Conservation (phyloP, 192 early-diverging fungal species). For the Umbelopsis sp. region DNA sequence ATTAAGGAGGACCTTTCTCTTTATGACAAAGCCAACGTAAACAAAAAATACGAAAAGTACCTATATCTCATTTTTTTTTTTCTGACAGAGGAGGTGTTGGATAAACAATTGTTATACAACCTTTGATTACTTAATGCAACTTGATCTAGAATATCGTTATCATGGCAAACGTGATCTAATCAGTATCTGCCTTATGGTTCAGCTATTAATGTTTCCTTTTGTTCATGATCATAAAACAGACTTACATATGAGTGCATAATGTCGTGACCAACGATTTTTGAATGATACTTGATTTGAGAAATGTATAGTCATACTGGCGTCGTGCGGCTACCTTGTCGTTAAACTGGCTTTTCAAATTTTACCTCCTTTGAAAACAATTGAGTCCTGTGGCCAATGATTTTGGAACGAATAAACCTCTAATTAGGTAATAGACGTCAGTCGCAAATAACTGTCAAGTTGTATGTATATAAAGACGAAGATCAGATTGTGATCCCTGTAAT, state of each 20-base stretch:
- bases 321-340: neutral
- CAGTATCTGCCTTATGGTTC: no score
- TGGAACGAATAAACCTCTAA: neutral
- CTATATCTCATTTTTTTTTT: no score
- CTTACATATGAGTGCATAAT: neutral
- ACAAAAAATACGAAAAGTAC: neutral
- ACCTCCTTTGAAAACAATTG: conserved; percentile 11
- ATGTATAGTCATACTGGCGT: neutral
- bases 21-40: neutral
- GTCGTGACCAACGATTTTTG: neutral
- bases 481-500: neutral
- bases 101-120: neutral
- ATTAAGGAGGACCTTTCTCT: neutral
- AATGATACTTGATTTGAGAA: neutral
- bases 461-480: neutral
- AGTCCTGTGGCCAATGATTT: neutral
- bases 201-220: no score
- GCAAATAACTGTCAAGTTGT: neutral
- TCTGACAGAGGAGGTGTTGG: neutral
- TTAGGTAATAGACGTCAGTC: conserved; percentile 7
- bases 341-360: neutral
- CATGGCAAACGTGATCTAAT: no score
- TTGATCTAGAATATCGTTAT: no score
- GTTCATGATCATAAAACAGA: no score
- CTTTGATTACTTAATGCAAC: no score